These are phyloP conservation scores for Sporothrix mexicana DNA, from an alignment of 2,329 filamentous ascomycete genomes.

Conservation along the genomic window DNA sequence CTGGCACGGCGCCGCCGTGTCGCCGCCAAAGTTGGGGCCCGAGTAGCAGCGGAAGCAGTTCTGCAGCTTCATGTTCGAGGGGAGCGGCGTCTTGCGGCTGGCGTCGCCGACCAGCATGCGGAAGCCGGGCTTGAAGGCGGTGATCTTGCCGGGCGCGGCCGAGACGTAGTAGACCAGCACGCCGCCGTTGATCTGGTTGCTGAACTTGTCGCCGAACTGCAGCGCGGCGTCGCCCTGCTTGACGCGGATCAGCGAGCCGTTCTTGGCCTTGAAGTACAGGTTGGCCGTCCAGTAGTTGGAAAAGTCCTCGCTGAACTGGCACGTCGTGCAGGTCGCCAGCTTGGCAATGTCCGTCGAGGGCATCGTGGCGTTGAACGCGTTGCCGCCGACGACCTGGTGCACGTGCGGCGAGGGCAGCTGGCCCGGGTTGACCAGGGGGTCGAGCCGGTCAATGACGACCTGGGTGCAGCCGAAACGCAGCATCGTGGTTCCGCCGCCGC, in stretches of 20 bases:
- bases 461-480: slow-evolving; percentile 37
- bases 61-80: slow-evolving; percentile 44
- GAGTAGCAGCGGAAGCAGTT: slow-evolving; percentile 55
- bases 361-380: slow-evolving; percentile 36
- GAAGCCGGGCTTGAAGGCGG: slow-evolving; percentile 56
- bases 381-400: slow-evolving; percentile 37
- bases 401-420: slow-evolving; percentile 35
- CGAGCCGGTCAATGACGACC: slow-evolving; percentile 35
- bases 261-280: slow-evolving; percentile 42
- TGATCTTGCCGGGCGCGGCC: slow-evolving; percentile 50
- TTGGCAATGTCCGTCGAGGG: slow-evolving; percentile 27
- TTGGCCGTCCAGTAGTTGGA: slow-evolving; percentile 37
- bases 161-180: slow-evolving; percentile 56
- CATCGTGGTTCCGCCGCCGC: slow-evolving; percentile 33
- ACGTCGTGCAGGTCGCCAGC: slow-evolving; percentile 33
- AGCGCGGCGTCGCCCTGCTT: slow-evolving; percentile 60
- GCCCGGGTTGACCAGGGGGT: slow-evolving; percentile 38
- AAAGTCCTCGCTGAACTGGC: slow-evolving; percentile 35
- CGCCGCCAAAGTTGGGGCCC: slow-evolving; percentile 53
- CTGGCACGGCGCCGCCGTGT: slow-evolving; percentile 49
- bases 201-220: slow-evolving; percentile 51
- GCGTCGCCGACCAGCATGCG: slow-evolving; percentile 56
- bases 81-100: slow-evolving; percentile 44
- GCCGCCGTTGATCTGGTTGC: slow-evolving; percentile 51
- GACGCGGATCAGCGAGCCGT: slow-evolving; percentile 47